A percentile compares a stretch with the other conserved stretches of the same genome.
Evolutionary conservation across 2,329 filamentous ascomycete species (phyloP).

Genomic region (Fusarium albidum): DNA sequence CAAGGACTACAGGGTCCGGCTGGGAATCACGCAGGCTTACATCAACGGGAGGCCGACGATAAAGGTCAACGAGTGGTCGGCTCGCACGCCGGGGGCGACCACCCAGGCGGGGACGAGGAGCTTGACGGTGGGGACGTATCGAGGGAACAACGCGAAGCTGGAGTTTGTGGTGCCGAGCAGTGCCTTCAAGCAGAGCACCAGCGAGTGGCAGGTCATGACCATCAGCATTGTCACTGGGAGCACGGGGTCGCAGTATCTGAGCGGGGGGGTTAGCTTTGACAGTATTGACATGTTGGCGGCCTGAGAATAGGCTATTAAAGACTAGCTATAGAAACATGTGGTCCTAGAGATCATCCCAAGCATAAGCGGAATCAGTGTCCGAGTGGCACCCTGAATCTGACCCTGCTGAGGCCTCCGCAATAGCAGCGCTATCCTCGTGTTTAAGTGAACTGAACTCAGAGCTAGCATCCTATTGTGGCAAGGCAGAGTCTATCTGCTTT

Average conservation of each 20-base stretch:
- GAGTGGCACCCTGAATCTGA: too few species aligned
- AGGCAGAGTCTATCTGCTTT: too few species aligned
- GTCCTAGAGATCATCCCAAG: too few species aligned
- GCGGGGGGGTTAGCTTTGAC: slow-evolving; percentile 42
- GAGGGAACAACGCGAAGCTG: slow-evolving; percentile 42
- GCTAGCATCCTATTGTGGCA: too few species aligned
- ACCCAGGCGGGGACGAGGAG: slow-evolving; percentile 42
- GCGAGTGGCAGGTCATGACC: slow-evolving; percentile 41
- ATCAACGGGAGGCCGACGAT: slow-evolving; percentile 44
- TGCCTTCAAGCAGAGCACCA: slow-evolving; percentile 40
- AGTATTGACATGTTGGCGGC: slow-evolving; percentile 37
- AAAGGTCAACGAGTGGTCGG: slow-evolving; percentile 42
- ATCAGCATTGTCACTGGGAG: slow-evolving; percentile 43
- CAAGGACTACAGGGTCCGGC: slow-evolving; percentile 38
- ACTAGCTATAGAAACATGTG: too few species aligned
- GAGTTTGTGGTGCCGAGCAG: slow-evolving; percentile 39
- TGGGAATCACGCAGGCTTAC: slow-evolving; percentile 45
- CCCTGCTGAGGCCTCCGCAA: too few species aligned
- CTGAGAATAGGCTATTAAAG: not conserved
- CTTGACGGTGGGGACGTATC: slow-evolving; percentile 45
- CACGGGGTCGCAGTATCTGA: slow-evolving; percentile 38
- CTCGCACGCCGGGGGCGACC: slow-evolving; percentile 38
- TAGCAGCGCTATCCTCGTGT: too few species aligned
- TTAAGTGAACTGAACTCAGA: too few species aligned
- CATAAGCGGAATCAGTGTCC: too few species aligned